Percentiles rank a stretch among this genome's conserved stretches.
Conservation (phyloP, 2,329 filamentous ascomycete species). For the Fusarium graminum region DNA sequence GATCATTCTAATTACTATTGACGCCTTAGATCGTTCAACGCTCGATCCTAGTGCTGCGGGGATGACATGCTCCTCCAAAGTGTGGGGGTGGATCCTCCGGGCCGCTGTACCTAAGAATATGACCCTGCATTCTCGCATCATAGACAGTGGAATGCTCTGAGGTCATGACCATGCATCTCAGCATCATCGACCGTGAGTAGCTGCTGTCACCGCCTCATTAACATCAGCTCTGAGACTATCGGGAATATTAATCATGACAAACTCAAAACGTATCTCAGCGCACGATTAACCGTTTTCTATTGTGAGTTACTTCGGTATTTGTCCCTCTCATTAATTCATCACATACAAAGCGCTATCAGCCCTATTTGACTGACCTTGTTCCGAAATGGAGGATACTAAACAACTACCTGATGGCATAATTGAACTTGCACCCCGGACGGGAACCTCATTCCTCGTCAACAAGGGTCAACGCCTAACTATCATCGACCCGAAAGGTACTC, state of each 20-base stretch:
- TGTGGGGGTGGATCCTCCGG: neutral
- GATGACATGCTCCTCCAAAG: neutral
- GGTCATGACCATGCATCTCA: conserved; percentile 4
- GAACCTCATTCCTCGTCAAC: conserved; percentile 6
- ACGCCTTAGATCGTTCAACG: neutral
- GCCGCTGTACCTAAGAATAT: too few species aligned
- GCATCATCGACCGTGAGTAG: conserved; percentile 7
- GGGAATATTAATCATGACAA: neutral
- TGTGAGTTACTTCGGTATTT: neutral
- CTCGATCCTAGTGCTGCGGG: conserved; percentile 3
- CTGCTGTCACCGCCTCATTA: neutral
- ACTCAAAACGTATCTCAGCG: neutral
- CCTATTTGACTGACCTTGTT: neutral
- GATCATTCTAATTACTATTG: neutral
- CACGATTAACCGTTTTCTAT: neutral
- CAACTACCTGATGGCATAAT: neutral
- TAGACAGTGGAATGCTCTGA: neutral
- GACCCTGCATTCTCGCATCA: too few species aligned
- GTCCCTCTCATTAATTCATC: neutral
- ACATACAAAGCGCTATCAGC: neutral
- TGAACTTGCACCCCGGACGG: conserved; percentile 5
- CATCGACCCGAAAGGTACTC: conserved; percentile 6
- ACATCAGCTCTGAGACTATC: neutral
- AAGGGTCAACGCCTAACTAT: conserved; percentile 6
- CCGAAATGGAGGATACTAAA: conserved; percentile 3